Evolutionary conservation across 2,329 filamentous ascomycete genomes (phyloP), one percentile per base, ranked within the genome.

Genomic region (Curvularia spicifera): DNA sequence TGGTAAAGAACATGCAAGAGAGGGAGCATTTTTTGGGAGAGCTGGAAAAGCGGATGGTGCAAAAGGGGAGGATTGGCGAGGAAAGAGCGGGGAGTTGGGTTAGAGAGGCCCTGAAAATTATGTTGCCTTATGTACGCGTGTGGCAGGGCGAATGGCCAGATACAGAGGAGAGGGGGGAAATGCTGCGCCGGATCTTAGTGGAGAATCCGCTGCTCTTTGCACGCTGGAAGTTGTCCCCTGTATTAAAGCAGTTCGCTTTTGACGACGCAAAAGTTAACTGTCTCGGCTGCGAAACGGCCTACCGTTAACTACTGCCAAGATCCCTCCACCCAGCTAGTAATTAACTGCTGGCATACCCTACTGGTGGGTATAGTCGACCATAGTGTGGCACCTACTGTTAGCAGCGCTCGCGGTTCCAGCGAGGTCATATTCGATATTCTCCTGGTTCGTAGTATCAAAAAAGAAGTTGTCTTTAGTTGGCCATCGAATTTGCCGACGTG

Each of bases 191-290:
- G 12, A 35, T 35, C 31, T 35, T 35, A 15, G 31, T 35, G 5
- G 10, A 35, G 31, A 35, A 35, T 15, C 31, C 31, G 31, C 31
- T 35, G 12, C 31, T 35, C 31, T 15, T 35, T 35, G 12, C 31
- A 35, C 31, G 31, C 31, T 51, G 37, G 49, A 51, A 51, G 39
- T 51, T 51, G 49, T 51, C 49, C 37, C 49, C 49, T 51, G 49
- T 51, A 43, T 33, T 51, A 5, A 51, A 37, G 49, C 49, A 43
- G 29, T 50, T 50, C 33, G 47, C 48, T 51, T 51, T 51, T 43
- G 37, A 51, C 48, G 48, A 51, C 35, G 37, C 48, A 51, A 51
- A 51, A 51, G 48, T 51, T 42, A 18, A 51, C 35, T 51, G 48
- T 51, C 48, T 51, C 37, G 48, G 48, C 48, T 51, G 48, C 48